phyloP scores from a whole-genome alignment of 2,329 filamentous ascomycete genomes.

The Plectosphaerella cucumerina region DNA sequence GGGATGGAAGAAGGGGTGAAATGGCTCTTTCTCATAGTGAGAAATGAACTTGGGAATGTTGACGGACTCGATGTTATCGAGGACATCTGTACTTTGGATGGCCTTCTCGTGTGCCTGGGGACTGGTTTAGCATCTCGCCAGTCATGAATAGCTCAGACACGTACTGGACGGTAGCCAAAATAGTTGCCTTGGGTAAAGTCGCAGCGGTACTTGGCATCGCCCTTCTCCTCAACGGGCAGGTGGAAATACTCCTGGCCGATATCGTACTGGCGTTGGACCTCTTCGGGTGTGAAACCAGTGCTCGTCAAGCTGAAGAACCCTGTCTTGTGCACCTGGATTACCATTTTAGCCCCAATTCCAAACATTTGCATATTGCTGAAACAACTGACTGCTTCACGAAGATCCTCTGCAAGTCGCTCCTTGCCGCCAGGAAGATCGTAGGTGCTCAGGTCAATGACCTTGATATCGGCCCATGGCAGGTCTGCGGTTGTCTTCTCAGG shows the following conservation, averaged over 20 bases:
- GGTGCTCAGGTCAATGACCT: constrained; percentile 45
- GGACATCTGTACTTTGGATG: constrained; percentile 18
- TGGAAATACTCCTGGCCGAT: constrained; percentile 49
- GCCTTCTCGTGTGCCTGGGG: constrained; percentile 27
- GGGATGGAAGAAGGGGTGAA: constrained; percentile 29
- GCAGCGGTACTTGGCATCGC: constrained; percentile 42
- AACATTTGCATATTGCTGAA: background rate
- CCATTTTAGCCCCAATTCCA: too few relatives aligned
- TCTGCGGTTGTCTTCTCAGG: constrained; percentile 20
- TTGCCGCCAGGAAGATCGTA: constrained; percentile 47
- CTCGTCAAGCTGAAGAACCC: constrained; percentile 54
- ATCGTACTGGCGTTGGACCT: constrained; percentile 49
- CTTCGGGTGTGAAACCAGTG: constrained; percentile 46
- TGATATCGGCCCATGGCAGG: constrained; percentile 45
- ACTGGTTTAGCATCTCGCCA: background rate
- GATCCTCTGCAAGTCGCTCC: constrained; percentile 43
- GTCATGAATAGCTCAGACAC: background rate
- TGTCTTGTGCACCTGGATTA: constrained; percentile 21
- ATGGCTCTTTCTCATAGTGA: constrained; percentile 28
- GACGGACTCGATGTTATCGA: constrained; percentile 49
- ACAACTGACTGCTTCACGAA: constrained; percentile 41
- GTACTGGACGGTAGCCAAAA: constrained; percentile 39
- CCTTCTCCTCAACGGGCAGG: constrained; percentile 39
- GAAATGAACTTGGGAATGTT: constrained; percentile 49
- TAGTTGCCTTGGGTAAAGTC: constrained; percentile 41